phyloP scores from a whole-genome alignment of 352 stramenopile species.

The Thraustochytrium sp. region DNA sequence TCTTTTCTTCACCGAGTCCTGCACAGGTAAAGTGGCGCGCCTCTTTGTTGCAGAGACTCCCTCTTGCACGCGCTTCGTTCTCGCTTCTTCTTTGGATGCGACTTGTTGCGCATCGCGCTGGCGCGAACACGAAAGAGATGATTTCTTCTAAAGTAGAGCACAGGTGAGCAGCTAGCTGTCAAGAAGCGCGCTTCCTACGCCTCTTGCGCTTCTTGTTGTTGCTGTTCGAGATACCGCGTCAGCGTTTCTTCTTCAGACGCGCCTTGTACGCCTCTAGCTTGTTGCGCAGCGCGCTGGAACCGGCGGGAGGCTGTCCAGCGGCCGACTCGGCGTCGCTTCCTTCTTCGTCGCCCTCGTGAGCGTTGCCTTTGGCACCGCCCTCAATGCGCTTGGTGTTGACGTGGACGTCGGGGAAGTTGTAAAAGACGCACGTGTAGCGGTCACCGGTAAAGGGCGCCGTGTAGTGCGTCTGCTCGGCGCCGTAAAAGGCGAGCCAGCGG shows the following conservation, averaged over 20 bases:
- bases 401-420: slow-evolving; percentile 42
- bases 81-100: neutral
- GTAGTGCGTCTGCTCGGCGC: slow-evolving; percentile 22
- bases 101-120: no score
- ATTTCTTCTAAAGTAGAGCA: no score
- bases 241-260: slow-evolving; percentile 26
- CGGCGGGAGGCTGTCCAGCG: no score
- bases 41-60: neutral
- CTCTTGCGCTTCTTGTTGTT: no score
- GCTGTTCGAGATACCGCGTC: no score
- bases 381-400: neutral
- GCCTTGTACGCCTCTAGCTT: slow-evolving; percentile 39
- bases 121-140: no score
- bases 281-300: neutral
- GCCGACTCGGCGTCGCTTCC: no score
- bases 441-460: slow-evolving; percentile 6
- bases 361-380: neutral
- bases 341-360: neutral
- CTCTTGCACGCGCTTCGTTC: neutral
- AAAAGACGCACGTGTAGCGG: slow-evolving; percentile 43
- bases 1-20: neutral
- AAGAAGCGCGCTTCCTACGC: no score
- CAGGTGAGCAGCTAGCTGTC: no score
- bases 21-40: no score
- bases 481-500: slow-evolving; percentile 31